Evolutionary conservation across 176 grass and related monocot genomes (phyloP).

Genomic region (Zizania latifolia): DNA sequence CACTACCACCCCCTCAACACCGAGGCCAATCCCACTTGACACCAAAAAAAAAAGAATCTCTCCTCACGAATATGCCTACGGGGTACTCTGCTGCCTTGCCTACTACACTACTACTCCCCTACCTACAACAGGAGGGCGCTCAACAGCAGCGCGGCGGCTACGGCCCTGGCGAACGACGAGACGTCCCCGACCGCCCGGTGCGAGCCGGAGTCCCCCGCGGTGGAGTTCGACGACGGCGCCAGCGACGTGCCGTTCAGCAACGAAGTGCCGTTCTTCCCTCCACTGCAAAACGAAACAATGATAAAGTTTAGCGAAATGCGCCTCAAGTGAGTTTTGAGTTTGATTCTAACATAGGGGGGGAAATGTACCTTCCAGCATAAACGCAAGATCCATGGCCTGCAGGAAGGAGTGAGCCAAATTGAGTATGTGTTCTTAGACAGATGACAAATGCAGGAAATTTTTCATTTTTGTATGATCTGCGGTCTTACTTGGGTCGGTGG

Average conservation of each 20-base stretch:
- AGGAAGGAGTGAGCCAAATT: background rate
- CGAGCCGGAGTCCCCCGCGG: conserved; percentile 41
- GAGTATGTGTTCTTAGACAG: background rate
- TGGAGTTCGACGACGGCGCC: conserved; percentile 75
- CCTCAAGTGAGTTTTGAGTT: no score
- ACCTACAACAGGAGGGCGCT: conserved; percentile 43
- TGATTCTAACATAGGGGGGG: background rate
- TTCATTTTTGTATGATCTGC: background rate
- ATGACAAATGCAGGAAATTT: background rate
- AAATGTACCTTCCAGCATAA: conserved; percentile 62
- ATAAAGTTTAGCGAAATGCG: background rate
- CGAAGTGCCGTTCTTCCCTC: conserved; percentile 63
- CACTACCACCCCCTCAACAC: conserved; percentile 27
- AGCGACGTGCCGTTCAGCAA: conserved; percentile 60
- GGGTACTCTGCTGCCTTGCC: background rate
- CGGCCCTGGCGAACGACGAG: background rate
- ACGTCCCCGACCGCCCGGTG: conserved; percentile 16
- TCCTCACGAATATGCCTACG: conserved; percentile 26
- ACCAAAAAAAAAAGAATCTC: conserved; percentile 34
- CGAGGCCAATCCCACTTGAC: conserved; percentile 22
- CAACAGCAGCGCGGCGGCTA: conserved; percentile 26
- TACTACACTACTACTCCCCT: background rate
- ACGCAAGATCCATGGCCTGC: conserved; percentile 69
- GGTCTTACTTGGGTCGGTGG: conserved; percentile 86
- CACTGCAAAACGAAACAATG: conserved; percentile 11